phyloP scores from a whole-genome alignment of 345 rosid genomes.

The Hibiscus mutabilis region DNA sequence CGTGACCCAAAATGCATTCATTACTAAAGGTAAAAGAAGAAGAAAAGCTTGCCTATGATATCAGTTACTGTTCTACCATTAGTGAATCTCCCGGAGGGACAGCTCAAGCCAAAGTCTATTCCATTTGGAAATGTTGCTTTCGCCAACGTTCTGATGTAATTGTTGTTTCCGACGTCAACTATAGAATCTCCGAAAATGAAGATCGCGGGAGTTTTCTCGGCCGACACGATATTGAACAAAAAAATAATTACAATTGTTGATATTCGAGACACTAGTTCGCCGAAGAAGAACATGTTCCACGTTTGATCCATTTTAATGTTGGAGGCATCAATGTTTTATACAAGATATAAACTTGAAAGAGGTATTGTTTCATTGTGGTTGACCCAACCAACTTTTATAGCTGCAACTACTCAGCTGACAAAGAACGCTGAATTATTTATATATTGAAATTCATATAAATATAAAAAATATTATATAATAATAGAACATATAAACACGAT shows the following conservation, averaged over 20 bases:
- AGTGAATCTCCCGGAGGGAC: constrained; percentile 11
- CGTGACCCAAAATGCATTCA: not conserved
- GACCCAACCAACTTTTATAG: not conserved
- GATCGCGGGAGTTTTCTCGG: constrained; percentile 17
- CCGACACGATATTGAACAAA: not conserved
- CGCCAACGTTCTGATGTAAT: constrained; percentile 34
- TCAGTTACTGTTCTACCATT: constrained; percentile 13
- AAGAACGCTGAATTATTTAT: not conserved
- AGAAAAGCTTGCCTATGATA: constrained; percentile 15
- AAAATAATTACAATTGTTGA: not conserved
- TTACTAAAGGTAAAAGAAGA: not conserved
- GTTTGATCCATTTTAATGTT: not conserved
- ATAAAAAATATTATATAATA: too few relatives aligned
- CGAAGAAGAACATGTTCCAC: not conserved
- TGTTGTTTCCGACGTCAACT: constrained; percentile 48
- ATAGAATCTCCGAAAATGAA: constrained; percentile 55
- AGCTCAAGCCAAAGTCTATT: not conserved
- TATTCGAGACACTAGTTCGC: not conserved
- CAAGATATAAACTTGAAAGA: not conserved
- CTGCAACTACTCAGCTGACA: not conserved
- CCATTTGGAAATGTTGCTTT: not conserved
- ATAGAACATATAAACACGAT: too few relatives aligned
- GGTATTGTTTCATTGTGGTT: not conserved
- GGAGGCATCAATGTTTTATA: not conserved
- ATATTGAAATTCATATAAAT: too few relatives aligned